Base-by-base conservation (phyloP, 257 asterid species). In the Nyctanthes arbortristis region DNA sequence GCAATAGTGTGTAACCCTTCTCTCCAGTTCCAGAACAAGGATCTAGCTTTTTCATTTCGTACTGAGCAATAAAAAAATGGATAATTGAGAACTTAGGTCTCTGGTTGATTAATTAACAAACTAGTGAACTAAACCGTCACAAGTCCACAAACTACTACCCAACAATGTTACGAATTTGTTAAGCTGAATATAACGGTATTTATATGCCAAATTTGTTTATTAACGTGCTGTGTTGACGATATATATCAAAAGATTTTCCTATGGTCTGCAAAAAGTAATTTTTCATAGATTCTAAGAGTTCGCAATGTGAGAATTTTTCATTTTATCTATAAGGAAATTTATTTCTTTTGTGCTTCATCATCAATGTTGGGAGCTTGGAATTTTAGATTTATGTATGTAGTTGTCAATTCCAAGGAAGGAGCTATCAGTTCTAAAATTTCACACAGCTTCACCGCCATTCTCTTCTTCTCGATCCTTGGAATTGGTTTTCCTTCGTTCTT, bases 11-110 rank as follows among this genome's bases (percentile, higher is more conserved):
- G 27, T 43, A 24, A n/a, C 60, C 4, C 7, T 37, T 43, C 40
- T 29, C 35, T 63, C 58, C 7, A 4, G 16, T 20, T 31, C 37
- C 58, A 40, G 7, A 24, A 36, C 59, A 52, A 31, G 49, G 33
- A 49, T 7, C 72, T 16, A 55, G 4, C 11, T 52, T 67, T 52
- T 5, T 33, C 47, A 24, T 67, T 33, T 55, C 63, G 29, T 49
- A 6, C 35, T 3, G 10, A 54, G 24, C 11, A 6, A 20, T n/a
- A 9, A 54, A 54, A 35, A 45, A 6, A 33, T 5, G 63, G 13
- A 54, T 4, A 32, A 67, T 54, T 49, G 62, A 14, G 32, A 22
- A 13, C 20, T 22, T 32, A 54, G 7, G 33, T 65, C 70, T 47
- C 8, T 25, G 8, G 2, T n/a, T n/a, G n/a, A 1, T 7, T 31